Evolutionary conservation across 228 moss, liverwort and hornwort genomes (phyloP).

Genomic region (Sphagnum fallax): DNA sequence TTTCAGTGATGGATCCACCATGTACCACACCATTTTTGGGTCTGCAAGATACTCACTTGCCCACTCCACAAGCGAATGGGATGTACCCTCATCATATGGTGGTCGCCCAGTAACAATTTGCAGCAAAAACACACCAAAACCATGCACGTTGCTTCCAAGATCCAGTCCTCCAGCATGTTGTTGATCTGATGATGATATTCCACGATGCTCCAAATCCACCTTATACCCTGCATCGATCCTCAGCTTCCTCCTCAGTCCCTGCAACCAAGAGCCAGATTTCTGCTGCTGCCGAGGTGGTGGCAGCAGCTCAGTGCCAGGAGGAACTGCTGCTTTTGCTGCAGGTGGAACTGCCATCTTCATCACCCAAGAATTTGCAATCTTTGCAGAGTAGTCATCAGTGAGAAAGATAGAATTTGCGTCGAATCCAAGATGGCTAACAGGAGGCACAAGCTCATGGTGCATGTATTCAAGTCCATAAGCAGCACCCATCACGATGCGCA

Average conservation of each 20-base stretch:
- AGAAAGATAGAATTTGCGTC: slow-evolving; percentile 70
- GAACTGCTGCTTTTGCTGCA: not conserved
- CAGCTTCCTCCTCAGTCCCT: slow-evolving; percentile 30
- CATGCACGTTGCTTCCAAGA: slow-evolving; percentile 75
- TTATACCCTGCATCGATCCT: slow-evolving; percentile 54
- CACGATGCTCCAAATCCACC: slow-evolving; percentile 50
- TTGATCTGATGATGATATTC: slow-evolving; percentile 6
- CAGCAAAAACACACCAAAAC: slow-evolving; percentile 72
- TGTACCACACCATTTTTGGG: slow-evolving; percentile 97
- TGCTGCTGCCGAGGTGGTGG: slow-evolving; percentile 8
- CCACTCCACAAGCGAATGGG: slow-evolving; percentile 59
- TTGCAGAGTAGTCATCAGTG: slow-evolving; percentile 84
- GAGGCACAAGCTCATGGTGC: slow-evolving; percentile 96
- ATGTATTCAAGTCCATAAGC: slow-evolving; percentile 78
- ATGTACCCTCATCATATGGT: slow-evolving; percentile 53
- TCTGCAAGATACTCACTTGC: slow-evolving; percentile 80
- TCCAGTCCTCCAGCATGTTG: slow-evolving; percentile 67
- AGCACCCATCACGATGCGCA: slow-evolving; percentile 86
- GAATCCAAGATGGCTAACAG: slow-evolving; percentile 73
- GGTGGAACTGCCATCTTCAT: slow-evolving; percentile 37
- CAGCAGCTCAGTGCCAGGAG: too few species aligned
- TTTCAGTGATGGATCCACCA: slow-evolving; percentile 79
- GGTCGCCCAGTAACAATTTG: slow-evolving; percentile 71
- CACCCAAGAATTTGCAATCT: slow-evolving; percentile 78
- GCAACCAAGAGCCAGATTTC: slow-evolving; percentile 34